These are phyloP conservation scores for Skeletonema tropicum DNA, from an alignment of 108 stramenopile species.

Conservation along the genomic window DNA sequence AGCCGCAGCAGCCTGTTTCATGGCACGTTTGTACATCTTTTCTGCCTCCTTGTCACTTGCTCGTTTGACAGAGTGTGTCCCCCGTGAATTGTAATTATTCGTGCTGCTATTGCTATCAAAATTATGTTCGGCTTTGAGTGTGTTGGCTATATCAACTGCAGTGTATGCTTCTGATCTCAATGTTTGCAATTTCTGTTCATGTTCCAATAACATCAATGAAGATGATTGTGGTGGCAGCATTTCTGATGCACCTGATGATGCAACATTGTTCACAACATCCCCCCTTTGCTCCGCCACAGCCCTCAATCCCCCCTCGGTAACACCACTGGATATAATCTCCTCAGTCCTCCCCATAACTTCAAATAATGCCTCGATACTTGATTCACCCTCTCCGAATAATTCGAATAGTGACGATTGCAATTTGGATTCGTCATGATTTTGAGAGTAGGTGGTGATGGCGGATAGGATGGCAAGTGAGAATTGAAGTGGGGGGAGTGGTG, in stretches of 20 bases:
- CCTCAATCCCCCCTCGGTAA: not conserved
- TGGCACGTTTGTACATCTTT: constrained; percentile 69
- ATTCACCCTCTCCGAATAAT: constrained; percentile 29
- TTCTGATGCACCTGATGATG: not conserved
- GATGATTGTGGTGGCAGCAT: not conserved
- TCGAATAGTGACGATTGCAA: constrained; percentile 33
- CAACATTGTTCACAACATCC: too few relatives aligned
- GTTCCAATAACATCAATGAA: constrained; percentile 34
- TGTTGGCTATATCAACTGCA: constrained; percentile 64
- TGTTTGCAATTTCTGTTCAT: constrained; percentile 32
- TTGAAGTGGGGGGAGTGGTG: constrained; percentile 26
- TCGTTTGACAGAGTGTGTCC: constrained; percentile 68
- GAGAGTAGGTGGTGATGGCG: not conserved
- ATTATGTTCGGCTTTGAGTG: constrained; percentile 54
- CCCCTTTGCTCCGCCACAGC: not conserved
- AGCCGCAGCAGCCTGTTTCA: constrained; percentile 66
- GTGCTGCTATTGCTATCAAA: not conserved
- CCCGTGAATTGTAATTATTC: constrained; percentile 9
- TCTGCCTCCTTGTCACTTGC: constrained; percentile 58
- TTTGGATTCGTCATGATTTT: constrained; percentile 17
- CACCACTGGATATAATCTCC: not conserved
- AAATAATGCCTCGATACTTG: constrained; percentile 24
- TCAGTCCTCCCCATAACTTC: constrained; percentile 19
- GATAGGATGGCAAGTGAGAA: constrained; percentile 19
- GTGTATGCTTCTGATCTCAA: constrained; percentile 66